Conservation (phyloP, 441 rosid genomes). For the Populus hybrid region DNA sequence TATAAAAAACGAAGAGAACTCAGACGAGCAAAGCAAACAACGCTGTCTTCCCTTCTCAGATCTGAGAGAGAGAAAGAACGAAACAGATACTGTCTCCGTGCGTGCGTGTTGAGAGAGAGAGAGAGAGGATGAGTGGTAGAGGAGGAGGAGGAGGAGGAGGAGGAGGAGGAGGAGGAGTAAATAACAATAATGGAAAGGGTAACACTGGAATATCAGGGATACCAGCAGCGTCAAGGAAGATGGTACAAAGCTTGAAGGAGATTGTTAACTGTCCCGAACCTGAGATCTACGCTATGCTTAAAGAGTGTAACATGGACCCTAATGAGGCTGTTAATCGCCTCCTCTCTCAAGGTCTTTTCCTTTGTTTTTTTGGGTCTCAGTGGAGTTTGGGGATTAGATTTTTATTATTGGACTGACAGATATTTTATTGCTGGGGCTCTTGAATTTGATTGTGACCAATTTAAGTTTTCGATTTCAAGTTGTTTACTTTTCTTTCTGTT, state of each 20-base stretch:
- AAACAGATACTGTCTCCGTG: neutral
- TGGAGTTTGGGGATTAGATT: neutral
- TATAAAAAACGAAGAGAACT: neutral
- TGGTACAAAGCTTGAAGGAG: slow-evolving; percentile 94
- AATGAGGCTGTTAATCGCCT: slow-evolving; percentile 96
- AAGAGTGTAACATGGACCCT: slow-evolving; percentile 99
- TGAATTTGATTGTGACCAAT: neutral
- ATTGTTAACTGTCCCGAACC: slow-evolving; percentile 79
- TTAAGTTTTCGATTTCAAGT: neutral
- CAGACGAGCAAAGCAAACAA: neutral
- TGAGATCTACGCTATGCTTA: slow-evolving; percentile 95
- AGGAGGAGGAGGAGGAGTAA: slow-evolving; percentile 47
- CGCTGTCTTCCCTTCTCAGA: slow-evolving; percentile 30
- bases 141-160: slow-evolving; percentile 44
- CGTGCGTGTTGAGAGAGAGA: slow-evolving; percentile 38
- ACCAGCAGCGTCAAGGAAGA: slow-evolving; percentile 75
- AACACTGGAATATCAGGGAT: slow-evolving; percentile 58
- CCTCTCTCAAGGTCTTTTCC: slow-evolving; percentile 68
- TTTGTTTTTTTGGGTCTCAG: neutral
- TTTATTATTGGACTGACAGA: neutral
- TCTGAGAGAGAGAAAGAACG: slow-evolving; percentile 23
- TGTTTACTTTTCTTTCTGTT: neutral
- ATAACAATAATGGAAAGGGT: slow-evolving; percentile 34
- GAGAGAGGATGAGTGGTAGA: slow-evolving; percentile 41
- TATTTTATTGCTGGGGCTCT: neutral